Base-by-base conservation (phyloP, 441 rosid species). In the Pelargonium citronellum region DNA sequence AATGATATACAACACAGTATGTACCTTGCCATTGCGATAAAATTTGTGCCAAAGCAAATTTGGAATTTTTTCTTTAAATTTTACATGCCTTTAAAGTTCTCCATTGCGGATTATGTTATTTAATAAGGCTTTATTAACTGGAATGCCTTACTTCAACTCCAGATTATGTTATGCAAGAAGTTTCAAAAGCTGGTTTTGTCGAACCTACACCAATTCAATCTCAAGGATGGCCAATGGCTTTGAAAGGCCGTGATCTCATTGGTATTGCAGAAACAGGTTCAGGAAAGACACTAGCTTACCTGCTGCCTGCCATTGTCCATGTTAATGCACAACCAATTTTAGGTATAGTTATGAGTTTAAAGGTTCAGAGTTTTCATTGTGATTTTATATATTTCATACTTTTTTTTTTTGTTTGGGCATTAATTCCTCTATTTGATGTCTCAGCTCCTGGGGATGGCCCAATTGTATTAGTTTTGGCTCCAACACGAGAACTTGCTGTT, bases 231-330 rank as follows among this genome's bases (percentile, higher is more conserved):
- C 97, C 99, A 0, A 91, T 95, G 99, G 99, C 98, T 57, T 80
- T 95, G 47, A 92, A 89, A 86, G 96, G 97, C 71, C 88, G 95
- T 74, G 98, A 92, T 82, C 72, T 95, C 69, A 78, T 95, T 72
- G 99, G 98, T 43, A 92, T 95, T 74, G 98, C 98, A 3, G 98
- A 92, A 88, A 92, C 98, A 43, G 98, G 97, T 71, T 95, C 98
- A 71, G 99, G 99, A 57, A 95, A 95, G 87, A 95, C 99, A 10
- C 73, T 92, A 85, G 94, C 99, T 4, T 95, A 92, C 83, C 77
- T 95, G 77, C 81, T 95, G 67, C 98, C 99, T 5, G 98, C 98
- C 24, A 74, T 92, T 80, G 95, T 95, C 46, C 99, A 95, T 84
- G 89, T 92, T 17, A 83, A 79, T 60, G 97, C 98, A 0, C 99